Conservation (phyloP, 495 filamentous ascomycete species). For the Sphaerosporella brunnea region DNA sequence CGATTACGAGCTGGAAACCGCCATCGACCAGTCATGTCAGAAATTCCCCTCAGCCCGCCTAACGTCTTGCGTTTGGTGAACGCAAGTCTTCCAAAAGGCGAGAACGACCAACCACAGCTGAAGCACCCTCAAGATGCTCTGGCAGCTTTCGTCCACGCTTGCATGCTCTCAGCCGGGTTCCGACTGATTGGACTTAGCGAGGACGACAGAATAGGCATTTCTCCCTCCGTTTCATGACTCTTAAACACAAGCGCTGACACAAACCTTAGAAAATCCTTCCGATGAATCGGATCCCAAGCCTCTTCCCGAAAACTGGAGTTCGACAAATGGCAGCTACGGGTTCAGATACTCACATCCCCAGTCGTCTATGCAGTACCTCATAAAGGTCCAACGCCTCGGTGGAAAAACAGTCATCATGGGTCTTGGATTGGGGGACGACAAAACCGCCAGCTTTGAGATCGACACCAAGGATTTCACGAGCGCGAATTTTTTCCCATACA, state of each 20-base stretch:
- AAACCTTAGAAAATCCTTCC: slow-evolving; percentile 35
- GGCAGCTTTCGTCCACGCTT: slow-evolving; percentile 69
- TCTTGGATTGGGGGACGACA: slow-evolving; percentile 60
- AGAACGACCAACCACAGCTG: slow-evolving; percentile 29
- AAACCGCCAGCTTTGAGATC: slow-evolving; percentile 60
- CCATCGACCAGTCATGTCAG: not conserved
- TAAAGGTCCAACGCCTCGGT: slow-evolving; percentile 68
- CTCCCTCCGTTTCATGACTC: not conserved
- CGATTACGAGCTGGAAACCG: not conserved
- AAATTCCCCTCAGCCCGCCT: not conserved
- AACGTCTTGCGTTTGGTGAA: not conserved
- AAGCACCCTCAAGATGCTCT: slow-evolving; percentile 68
- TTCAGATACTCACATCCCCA: slow-evolving; percentile 81
- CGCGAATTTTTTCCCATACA: slow-evolving; percentile 38
- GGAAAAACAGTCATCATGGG: slow-evolving; percentile 68
- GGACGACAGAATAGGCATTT: slow-evolving; percentile 28
- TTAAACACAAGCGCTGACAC: too few relatives aligned
- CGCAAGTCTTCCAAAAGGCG: not conserved
- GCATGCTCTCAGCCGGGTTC: slow-evolving; percentile 65
- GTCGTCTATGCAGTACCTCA: slow-evolving; percentile 65
- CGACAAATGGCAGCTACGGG: slow-evolving; percentile 24
- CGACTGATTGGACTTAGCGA: slow-evolving; percentile 67
- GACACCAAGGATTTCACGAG: slow-evolving; percentile 60
- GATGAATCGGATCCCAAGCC: slow-evolving; percentile 31
- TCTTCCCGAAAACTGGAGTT: slow-evolving; percentile 33